Evolutionary conservation across 2,329 filamentous ascomycete species (phyloP), one percentile per base, ranked within the genome.

Genomic region (Paracoccidioides brasiliensis): DNA sequence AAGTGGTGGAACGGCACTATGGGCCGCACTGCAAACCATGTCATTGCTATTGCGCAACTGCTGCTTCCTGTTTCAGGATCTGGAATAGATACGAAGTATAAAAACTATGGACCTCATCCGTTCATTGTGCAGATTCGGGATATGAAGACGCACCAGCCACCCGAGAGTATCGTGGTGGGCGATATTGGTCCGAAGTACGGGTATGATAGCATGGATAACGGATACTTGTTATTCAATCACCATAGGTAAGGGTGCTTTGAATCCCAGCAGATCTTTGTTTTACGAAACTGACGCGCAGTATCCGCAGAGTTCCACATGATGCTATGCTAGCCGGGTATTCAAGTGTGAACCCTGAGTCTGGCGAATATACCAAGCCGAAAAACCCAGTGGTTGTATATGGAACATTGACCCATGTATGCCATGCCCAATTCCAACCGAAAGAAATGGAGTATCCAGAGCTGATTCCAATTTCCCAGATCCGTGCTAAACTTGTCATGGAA

Each of bases 1-100:
- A 76, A 77, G 62, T 76, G 72, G 74, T 76, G 74, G 74, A 76
- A 76, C 61, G 74, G 74, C 1, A 69, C 69, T 1, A 69, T 76
- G 69, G 74, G 74, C 3, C 64, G 73, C 42, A 76, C 72, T 7
- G 74, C 74, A 28, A 76, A 74, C 56, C 73, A 76, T 66, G 72
- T 74, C 38, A 76, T 77, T 55, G 72, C 76, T 2, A 71, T 77
- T 30, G 74, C 74, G 56, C 74, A 76, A 58, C 63, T 76, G 0
- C 64, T 74, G 28, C 62, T 76, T 10, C 74, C 57, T 42, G 41
- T 56, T 52, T 28, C 48, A 9, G 59, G 54, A 7, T 72, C 43
- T 59, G 64, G 60, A 56, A 58, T 57, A 12, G 49, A 55, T 37
- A 55, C 46, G 22, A 53, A 53, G 35, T 58, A 37, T 63, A 63